Evolutionary conservation across 2,329 filamentous ascomycete species (phyloP).

Genomic region (Triangularia setosa): DNA sequence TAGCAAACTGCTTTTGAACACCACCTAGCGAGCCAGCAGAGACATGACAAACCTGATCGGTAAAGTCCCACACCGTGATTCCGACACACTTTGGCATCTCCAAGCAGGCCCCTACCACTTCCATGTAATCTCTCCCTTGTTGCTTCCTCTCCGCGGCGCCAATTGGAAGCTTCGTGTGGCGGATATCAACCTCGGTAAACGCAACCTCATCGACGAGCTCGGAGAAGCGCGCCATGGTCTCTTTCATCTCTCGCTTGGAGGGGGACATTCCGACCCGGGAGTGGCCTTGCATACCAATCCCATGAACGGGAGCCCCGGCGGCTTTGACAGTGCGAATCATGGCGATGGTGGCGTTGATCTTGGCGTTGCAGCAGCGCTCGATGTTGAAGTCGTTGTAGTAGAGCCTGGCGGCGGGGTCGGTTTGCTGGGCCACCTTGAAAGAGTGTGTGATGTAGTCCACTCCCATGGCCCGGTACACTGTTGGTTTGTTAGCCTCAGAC

Average conservation of each 20-base stretch:
- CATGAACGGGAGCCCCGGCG: slow-evolving; percentile 14
- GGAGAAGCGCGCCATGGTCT: slow-evolving; percentile 15
- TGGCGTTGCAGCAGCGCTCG: slow-evolving; percentile 16
- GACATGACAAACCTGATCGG: slow-evolving; percentile 11
- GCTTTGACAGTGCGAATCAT: slow-evolving; percentile 15
- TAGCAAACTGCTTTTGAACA: neutral
- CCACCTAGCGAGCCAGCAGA: neutral
- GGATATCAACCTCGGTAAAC: slow-evolving; percentile 19
- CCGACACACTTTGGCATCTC: slow-evolving; percentile 17
- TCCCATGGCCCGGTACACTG: slow-evolving; percentile 21
- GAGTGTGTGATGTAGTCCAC: slow-evolving; percentile 17
- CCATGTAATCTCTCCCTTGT: slow-evolving; percentile 17
- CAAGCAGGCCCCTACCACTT: slow-evolving; percentile 19
- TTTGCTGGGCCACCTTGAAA: slow-evolving; percentile 16
- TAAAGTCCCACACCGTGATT: slow-evolving; percentile 20
- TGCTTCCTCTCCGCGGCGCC: slow-evolving; percentile 8
- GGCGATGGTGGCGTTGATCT: slow-evolving; percentile 15
- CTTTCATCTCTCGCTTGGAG: slow-evolving; percentile 13
- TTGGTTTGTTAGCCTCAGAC: neutral
- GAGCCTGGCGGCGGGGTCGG: slow-evolving; percentile 18
- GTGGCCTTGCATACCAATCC: slow-evolving; percentile 21
- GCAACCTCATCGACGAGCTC: slow-evolving; percentile 17
- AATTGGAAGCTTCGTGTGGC: slow-evolving; percentile 16
- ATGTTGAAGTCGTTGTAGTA: slow-evolving; percentile 24
- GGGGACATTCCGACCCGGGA: slow-evolving; percentile 18